Evolutionary conservation across 495 filamentous ascomycete genomes (phyloP), one percentile per base, ranked within the genome.

Genomic region (Paragyromitra xinjiangensis): DNA sequence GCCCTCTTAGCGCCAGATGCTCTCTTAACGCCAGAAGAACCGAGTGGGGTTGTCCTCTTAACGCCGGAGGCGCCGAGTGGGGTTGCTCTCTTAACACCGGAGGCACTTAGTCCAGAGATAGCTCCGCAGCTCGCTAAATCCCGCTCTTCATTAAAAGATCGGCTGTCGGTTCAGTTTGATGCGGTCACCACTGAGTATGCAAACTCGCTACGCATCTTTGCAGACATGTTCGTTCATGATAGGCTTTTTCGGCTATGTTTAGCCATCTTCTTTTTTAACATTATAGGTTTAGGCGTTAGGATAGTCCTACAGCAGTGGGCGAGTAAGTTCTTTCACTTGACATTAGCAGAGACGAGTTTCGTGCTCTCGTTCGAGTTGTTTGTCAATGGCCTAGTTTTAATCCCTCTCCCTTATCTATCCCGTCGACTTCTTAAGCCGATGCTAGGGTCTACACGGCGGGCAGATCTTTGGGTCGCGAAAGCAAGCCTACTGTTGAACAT

Each of bases 271-370:
- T 42, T 72, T 64, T 72, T 72, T 22, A 72, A 72, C 48, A 16
- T 72, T 16, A 45, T 24, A 12, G 69, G 58, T 3, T 22, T 72
- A 34, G 69, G 69, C 14, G 69, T 72, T 37, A 65, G 69, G 8
- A 72, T 72, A 53, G 59, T 72, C 22, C 22, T 72, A 5, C 69
- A 64, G 24, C 69, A 72, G 29, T 72, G 69, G 69, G 69, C 59
- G 2, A 72, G 69, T 42, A 72, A 40, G 29, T 72, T 72, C 14
- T 65, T 65, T 29, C 42, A 56, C 16, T 72, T 44, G 69, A 72
- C 69, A 65, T 44, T 72, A 29, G 69, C 61, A 22, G 34, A 72
- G 48, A 72, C 69, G 44, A 65, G 59, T 6, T 72, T 53, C 37
- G 48, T 72, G 45, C 14, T 72, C 58, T 72, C 69, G 12, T 64